Base-by-base conservation (phyloP, 768 basidiomycete species). In the Strobilomyces dryophilus region DNA sequence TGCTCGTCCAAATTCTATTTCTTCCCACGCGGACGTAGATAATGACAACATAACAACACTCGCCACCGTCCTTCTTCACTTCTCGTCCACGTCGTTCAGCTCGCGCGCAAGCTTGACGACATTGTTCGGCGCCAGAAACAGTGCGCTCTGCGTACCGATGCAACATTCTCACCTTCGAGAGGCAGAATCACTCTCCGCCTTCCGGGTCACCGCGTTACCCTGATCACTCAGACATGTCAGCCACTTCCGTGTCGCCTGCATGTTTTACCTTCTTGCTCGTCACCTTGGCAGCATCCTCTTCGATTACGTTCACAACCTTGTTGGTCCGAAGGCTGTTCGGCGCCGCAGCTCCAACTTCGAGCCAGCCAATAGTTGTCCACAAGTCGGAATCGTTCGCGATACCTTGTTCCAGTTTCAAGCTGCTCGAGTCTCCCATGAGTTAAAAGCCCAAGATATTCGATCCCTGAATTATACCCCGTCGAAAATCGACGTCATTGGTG, bases 21-120 rank as follows among this genome's bases (percentile, higher is more conserved):
- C 26, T 68, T 68, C 67, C 66, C 67, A 68, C 67, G 67, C 68
- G 14, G 29, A 43, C 34, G 43, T 51, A 57, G 44, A 51, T 41
- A 47, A 60, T 35, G 32, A 43, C 44, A 47, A 18, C 12, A 45
- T 34, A 43, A 46, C 29, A 11, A 42, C 21, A 5, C 29, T 9
- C 44, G n/a, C n/a, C n/a, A n/a, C n/a, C n/a, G n/a, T n/a, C 18
- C 40, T 41, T 14, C 26, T 18, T 51, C 41, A 41, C 14, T 27
- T 55, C 8, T 71, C 63, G 42, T 73, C 72, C 12, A 73, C 73
- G 53, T 75, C 71, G 37, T 77, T 75, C 55, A 81, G 54, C 63
- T 80, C 77, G 52, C 78, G 76, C 0, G 77, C 76, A 8, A 76
- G 66, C 71, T 80, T 80, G 44, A 79, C 78, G 3, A 78, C 76